Conservation (phyloP, 306 rosid species). For the Malus asiatica region DNA sequence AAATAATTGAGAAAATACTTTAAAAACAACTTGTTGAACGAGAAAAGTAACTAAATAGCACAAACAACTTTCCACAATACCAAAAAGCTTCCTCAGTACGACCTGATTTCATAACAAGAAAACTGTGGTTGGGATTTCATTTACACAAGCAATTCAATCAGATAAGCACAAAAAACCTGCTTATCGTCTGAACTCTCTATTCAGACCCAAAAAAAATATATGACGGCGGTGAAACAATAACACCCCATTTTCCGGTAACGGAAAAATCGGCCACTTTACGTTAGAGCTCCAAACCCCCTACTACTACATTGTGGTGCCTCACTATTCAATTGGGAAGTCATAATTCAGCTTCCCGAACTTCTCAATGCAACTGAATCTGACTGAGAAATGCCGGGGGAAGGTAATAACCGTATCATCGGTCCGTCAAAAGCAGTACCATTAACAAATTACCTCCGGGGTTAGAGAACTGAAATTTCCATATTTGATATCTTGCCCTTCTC, state of each 20-base stretch:
- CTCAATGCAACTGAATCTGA: conserved; percentile 3
- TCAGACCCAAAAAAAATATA: conserved; percentile 10
- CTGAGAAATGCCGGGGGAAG: conserved; percentile 1
- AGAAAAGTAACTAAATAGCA: too few species aligned
- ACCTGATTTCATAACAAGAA: neutral
- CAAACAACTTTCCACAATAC: neutral
- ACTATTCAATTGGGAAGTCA: conserved; percentile 8
- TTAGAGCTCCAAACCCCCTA: conserved; percentile 19
- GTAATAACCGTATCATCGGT: conserved; percentile 3
- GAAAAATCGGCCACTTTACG: conserved; percentile 10
- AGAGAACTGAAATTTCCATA: conserved; percentile 1
- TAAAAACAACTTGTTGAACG: too few species aligned
- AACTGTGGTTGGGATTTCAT: neutral
- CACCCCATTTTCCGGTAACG: conserved; percentile 3
- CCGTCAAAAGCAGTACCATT: neutral
- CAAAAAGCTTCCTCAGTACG: neutral
- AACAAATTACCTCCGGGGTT: neutral
- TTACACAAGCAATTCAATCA: conserved; percentile 50
- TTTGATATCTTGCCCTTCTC: conserved; percentile 5
- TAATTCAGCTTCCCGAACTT: conserved; percentile 8
- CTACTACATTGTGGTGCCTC: neutral
- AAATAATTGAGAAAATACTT: too few species aligned
- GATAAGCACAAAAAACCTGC: conserved; percentile 69
- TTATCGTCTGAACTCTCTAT: conserved; percentile 28
- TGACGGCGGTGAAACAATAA: conserved; percentile 18